phyloP scores from a whole-genome alignment of 768 basidiomycete species.

The Tylopilus cervinicoccineus region DNA sequence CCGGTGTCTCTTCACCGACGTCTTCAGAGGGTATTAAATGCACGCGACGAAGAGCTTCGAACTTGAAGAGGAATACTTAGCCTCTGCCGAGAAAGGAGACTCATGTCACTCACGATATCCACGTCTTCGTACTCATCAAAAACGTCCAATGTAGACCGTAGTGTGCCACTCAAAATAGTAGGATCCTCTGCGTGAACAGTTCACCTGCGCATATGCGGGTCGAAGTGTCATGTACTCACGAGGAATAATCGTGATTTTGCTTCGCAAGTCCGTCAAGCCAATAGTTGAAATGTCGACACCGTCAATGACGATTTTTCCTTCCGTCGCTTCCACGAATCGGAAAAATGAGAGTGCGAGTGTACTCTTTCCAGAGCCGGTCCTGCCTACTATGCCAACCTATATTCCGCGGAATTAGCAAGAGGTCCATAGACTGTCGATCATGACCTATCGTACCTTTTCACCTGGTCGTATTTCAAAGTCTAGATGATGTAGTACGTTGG shows the following conservation, averaged over 20 bases:
- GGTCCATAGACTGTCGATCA: background rate
- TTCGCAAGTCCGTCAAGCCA: constrained; percentile 79
- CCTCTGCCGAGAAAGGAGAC: background rate
- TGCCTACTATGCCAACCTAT: constrained; percentile 66
- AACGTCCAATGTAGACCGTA: constrained; percentile 79
- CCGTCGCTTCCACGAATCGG: constrained; percentile 83
- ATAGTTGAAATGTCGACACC: constrained; percentile 75
- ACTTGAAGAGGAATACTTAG: constrained; percentile 39
- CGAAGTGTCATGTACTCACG: constrained; percentile 39
- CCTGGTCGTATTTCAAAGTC: constrained; percentile 70
- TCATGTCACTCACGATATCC: constrained; percentile 57
- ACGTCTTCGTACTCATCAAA: constrained; percentile 83
- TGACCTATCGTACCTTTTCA: constrained; percentile 54
- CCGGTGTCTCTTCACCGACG: constrained; percentile 32
- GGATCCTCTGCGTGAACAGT: constrained; percentile 65
- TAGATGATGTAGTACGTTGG: constrained; percentile 77
- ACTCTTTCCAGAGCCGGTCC: constrained; percentile 74
- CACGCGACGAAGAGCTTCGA: constrained; percentile 78
- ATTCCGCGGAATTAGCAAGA: constrained; percentile 6
- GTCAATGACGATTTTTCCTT: constrained; percentile 73
- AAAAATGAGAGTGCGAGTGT: constrained; percentile 84
- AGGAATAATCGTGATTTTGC: constrained; percentile 71
- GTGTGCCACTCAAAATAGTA: constrained; percentile 77
- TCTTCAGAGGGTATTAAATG: constrained; percentile 69
- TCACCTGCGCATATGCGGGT: background rate